Percentiles rank a stretch among this genome's conserved stretches.
Evolutionary conservation across 1,284 basidiomycete species (phyloP).

Genomic region (Exobasidium cylindrosporum): DNA sequence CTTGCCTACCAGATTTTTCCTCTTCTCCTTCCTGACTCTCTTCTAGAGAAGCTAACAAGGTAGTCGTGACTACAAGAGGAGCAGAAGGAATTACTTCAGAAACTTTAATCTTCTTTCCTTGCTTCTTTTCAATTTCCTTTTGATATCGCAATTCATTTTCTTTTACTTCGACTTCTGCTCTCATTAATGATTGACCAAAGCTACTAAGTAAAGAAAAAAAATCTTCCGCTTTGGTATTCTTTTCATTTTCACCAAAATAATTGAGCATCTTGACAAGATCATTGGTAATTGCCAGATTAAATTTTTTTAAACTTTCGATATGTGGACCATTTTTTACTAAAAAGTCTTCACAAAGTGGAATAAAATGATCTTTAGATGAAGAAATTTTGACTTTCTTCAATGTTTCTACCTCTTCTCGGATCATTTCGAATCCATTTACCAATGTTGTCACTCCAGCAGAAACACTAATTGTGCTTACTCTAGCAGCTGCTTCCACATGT

Average conservation of each 20-base stretch:
- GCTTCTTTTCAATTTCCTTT: slow-evolving; percentile 19
- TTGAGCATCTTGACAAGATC: slow-evolving; percentile 11
- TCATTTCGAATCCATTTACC: slow-evolving; percentile 23
- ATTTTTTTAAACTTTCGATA: slow-evolving; percentile 15
- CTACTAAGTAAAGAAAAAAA: slow-evolving; percentile 38
- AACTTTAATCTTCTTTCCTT: slow-evolving; percentile 21
- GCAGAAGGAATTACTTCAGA: background rate
- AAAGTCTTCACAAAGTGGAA: slow-evolving; percentile 22
- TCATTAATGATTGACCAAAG: slow-evolving; percentile 46
- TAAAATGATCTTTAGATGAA: slow-evolving; percentile 32
- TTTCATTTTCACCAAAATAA: slow-evolving; percentile 14
- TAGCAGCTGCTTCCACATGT: slow-evolving; percentile 70
- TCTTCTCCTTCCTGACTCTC: background rate
- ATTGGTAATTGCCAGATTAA: background rate
- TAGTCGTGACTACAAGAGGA: background rate
- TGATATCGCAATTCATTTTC: slow-evolving; percentile 26
- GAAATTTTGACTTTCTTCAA: slow-evolving; percentile 29
- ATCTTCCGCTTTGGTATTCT: slow-evolving; percentile 39
- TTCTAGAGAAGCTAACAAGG: background rate
- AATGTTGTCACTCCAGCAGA: slow-evolving; percentile 26
- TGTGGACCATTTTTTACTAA: slow-evolving; percentile 14
- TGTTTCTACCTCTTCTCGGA: slow-evolving; percentile 27
- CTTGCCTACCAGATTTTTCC: background rate
- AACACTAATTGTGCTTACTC: slow-evolving; percentile 34
- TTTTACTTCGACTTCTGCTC: slow-evolving; percentile 45